phyloP scores from a whole-genome alignment of 331 rosid genomes.

The Pyracantha coccinea region DNA sequence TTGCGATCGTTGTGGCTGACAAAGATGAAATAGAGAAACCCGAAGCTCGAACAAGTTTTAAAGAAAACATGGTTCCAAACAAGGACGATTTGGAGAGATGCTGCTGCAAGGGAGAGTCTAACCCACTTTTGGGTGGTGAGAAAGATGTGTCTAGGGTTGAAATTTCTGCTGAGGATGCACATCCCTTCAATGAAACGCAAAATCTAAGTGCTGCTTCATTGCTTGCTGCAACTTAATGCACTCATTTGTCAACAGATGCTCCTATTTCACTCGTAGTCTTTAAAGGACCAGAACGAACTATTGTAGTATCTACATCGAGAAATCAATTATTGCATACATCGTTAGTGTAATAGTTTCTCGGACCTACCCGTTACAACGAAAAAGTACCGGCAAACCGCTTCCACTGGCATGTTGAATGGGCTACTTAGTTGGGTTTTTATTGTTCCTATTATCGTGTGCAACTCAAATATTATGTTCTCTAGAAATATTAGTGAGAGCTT shows the following conservation, averaged over 20 bases:
- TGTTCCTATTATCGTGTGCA: background rate
- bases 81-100: conserved; percentile 40
- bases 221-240: conserved; percentile 12
- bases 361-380: no score
- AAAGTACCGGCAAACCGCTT: background rate
- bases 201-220: conserved; percentile 32
- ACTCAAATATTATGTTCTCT: background rate
- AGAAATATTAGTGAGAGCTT: no score
- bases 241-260: background rate
- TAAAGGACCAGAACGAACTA: background rate
- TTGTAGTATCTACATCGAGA: background rate
- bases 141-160: conserved; percentile 23
- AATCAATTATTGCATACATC: background rate
- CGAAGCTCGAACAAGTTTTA: conserved; percentile 25
- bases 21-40: conserved; percentile 9
- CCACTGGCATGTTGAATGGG: background rate
- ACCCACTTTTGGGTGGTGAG: conserved; percentile 33
- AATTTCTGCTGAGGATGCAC: conserved; percentile 30
- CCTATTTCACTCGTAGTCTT: background rate
- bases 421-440: background rate
- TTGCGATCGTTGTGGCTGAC: background rate
- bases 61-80: conserved; percentile 56
- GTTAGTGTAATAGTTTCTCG: no score
- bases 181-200: conserved; percentile 39
- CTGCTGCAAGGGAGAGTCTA: conserved; percentile 34